Conservation (phyloP, 2,329 filamentous ascomycete species). For the Lachnellula cervina region DNA sequence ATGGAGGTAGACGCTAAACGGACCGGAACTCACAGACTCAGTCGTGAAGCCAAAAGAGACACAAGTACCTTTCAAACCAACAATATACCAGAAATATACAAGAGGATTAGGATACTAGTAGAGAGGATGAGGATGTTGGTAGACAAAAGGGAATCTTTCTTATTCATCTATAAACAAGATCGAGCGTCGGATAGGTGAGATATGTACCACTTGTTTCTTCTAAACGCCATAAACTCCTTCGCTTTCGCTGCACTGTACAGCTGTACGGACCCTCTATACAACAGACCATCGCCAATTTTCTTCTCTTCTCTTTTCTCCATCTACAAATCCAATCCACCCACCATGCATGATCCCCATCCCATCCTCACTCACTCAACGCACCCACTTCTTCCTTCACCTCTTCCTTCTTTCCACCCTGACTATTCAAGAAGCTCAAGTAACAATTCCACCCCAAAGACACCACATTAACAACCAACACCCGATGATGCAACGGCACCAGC, state of each 20-base stretch:
- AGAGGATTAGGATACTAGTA: too few relatives aligned
- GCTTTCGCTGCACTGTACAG: too few relatives aligned
- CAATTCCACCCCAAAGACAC: slow-evolving; percentile 54
- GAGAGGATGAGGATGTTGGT: too few relatives aligned
- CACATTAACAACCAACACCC: slow-evolving; percentile 67
- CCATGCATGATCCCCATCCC: too few relatives aligned
- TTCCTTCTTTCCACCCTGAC: slow-evolving; percentile 1
- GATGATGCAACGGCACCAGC: slow-evolving; percentile 61
- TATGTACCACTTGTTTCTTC: neutral
- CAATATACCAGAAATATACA: too few relatives aligned
- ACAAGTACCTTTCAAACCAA: too few relatives aligned
- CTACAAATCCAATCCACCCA: neutral
- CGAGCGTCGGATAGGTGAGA: too few relatives aligned
- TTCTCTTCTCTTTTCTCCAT: neutral
- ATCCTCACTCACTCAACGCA: neutral
- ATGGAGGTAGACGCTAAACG: too few relatives aligned
- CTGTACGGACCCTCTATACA: too few relatives aligned
- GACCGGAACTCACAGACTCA: too few relatives aligned
- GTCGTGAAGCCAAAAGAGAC: too few relatives aligned
- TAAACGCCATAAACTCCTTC: neutral
- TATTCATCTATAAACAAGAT: neutral
- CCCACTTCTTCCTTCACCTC: neutral
- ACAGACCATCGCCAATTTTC: neutral
- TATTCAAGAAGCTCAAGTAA: slow-evolving; percentile 35
- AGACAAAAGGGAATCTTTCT: neutral